Base-by-base conservation (phyloP, 116 monocot genomes). In the Posidonia oceanica region DNA sequence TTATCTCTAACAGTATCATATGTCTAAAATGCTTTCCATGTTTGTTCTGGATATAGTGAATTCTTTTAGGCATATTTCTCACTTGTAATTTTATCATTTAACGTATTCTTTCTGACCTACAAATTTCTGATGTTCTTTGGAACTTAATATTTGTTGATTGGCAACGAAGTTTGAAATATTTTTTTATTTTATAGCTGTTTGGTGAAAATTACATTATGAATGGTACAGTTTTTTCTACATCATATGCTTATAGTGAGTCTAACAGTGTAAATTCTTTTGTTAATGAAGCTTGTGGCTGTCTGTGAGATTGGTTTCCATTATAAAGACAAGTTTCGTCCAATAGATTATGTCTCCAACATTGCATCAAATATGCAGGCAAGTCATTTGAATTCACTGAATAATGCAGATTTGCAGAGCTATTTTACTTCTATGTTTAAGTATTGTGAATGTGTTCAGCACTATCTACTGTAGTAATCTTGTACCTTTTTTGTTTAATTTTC, bases 231-330 rank as follows among this genome's bases (percentile, higher is more conserved):
- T 58, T 4, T 58, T 58, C 5, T 58, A 18, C 14, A 14, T 17
- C 14, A 58, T 17, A 58, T 58, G 58, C 4, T 14, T 17, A 21
- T n/a, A 5, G 5, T 58, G 17, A 3, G 16, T 58, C 6, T 58
- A 58, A 58, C n/a, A 58, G 21, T 58, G 5, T 4, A 18, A 58
- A 17, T 68, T 68, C 22, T 48, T 41, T 75, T 29, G 29, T 29
- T 18, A 23, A 52, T 69, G 75, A 44, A 96, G 96, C 84, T 96
- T 86, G 82, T 62, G 69, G 81, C 88, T 21, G 77, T 96, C 56
- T 88, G 83, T 74, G 85, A 96, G 71, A 91, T 77, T 23, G 81
- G 74, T 16, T 96, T 96, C 75, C 91, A 96, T 80, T 96, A 86
- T 74, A 78, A 84, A 69, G 96, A 96, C 70, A 96, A 96, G 76